Conservation (phyloP, 164 flowering plant genomes). For the Stephania cephalantha region DNA sequence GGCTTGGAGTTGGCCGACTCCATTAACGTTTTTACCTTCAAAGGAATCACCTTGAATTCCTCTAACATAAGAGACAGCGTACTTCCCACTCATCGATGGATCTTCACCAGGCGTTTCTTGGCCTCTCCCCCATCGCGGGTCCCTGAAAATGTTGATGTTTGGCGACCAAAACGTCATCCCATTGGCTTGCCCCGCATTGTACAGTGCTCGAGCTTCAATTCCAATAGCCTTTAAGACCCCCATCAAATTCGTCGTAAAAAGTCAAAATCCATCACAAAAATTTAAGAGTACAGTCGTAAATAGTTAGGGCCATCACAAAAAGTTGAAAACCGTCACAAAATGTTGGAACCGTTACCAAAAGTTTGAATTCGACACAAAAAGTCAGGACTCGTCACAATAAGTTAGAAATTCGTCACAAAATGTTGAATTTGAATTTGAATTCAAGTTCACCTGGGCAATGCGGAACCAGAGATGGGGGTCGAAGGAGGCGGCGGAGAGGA, state of each 20-base stretch:
- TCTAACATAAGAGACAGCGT: conserved; percentile 68
- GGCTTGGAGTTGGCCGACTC: conserved; percentile 42
- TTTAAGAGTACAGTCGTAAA: too few species aligned
- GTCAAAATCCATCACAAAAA: too few species aligned
- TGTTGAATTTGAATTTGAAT: too few species aligned
- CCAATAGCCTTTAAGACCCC: conserved; percentile 46
- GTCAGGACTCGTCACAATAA: too few species aligned
- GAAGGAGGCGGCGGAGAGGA: too few species aligned
- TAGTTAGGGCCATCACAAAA: too few species aligned
- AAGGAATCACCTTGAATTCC: conserved; percentile 80
- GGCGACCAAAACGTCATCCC: conserved; percentile 99
- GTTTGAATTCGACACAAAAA: too few species aligned
- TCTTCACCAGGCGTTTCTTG: conserved; percentile 98
- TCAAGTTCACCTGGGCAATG: too few species aligned
- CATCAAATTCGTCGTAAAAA: not conserved
- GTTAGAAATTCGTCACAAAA: too few species aligned
- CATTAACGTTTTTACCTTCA: conserved; percentile 34
- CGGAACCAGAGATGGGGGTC: too few species aligned
- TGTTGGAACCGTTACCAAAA: too few species aligned
- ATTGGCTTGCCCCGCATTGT: conserved; percentile 69
- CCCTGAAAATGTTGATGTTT: conserved; percentile 81
- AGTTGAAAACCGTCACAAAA: too few species aligned
- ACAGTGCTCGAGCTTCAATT: conserved; percentile 73
- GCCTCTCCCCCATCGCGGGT: conserved; percentile 99
- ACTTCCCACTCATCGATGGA: conserved; percentile 52